A percentile compares a stretch with the other conserved stretches of the same genome.
phyloP scores from a whole-genome alignment of 2,329 filamentous ascomycete species.

The Thermothelomyces thermophilus region DNA sequence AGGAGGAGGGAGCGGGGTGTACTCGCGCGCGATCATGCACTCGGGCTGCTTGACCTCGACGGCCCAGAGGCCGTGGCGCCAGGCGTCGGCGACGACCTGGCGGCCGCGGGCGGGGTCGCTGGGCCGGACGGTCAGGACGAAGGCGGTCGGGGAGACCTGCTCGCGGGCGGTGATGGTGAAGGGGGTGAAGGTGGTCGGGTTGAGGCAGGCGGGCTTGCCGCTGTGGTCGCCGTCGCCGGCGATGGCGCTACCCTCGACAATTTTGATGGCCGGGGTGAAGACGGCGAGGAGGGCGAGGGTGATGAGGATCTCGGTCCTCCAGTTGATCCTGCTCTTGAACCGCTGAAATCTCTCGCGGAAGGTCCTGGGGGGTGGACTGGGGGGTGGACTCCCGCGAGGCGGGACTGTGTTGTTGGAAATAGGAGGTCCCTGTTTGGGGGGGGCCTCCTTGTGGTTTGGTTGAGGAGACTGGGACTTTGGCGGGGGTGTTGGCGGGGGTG shows the following conservation, averaged over 20 bases:
- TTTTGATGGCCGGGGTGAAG: neutral
- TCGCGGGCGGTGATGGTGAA: slow-evolving; percentile 59
- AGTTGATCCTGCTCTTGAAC: too few relatives aligned
- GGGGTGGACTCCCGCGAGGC: too few relatives aligned
- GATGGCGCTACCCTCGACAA: too few relatives aligned
- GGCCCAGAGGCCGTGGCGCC: slow-evolving; percentile 68
- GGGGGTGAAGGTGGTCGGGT: slow-evolving; percentile 54
- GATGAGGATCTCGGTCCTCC: neutral
- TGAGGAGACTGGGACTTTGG: neutral
- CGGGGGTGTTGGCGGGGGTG: neutral
- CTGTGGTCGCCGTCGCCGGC: neutral
- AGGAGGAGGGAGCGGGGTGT: slow-evolving; percentile 72
- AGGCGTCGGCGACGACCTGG: slow-evolving; percentile 34
- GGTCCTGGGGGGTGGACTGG: too few relatives aligned
- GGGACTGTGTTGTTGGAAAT: too few relatives aligned
- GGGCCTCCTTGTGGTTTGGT: neutral
- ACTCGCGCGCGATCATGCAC: slow-evolving; percentile 83
- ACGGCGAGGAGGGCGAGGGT: neutral
- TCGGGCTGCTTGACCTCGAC: slow-evolving; percentile 93
- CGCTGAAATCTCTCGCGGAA: too few relatives aligned
- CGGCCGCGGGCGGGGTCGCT: neutral
- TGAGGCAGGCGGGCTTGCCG: slow-evolving; percentile 35
- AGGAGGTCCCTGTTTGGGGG: neutral
- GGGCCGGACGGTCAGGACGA: slow-evolving; percentile 59
- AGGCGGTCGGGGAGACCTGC: slow-evolving; percentile 58